Conservation (phyloP, 352 stramenopile species). For the Albugo laibachii region DNA sequence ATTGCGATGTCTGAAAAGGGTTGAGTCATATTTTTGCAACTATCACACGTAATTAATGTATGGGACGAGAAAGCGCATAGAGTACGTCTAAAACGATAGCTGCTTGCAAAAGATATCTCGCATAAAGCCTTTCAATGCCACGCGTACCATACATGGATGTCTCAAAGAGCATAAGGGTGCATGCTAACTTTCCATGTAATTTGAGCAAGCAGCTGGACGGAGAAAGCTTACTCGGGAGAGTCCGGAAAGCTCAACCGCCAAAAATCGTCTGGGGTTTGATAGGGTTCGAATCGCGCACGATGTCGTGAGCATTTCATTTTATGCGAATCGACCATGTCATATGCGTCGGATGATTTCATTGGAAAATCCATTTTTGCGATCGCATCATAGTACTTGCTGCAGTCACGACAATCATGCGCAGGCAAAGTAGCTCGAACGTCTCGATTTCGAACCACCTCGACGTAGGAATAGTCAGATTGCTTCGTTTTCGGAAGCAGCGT, state of each 20-base stretch:
- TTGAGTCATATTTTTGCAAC: too few relatives aligned
- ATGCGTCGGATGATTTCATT: slow-evolving; percentile 9
- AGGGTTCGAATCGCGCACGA: slow-evolving; percentile 43
- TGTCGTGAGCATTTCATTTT: slow-evolving; percentile 53
- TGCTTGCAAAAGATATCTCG: too few relatives aligned
- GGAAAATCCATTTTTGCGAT: slow-evolving; percentile 15
- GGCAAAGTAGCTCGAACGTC: slow-evolving; percentile 31
- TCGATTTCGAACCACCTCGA: slow-evolving; percentile 67
- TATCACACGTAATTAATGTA: too few relatives aligned
- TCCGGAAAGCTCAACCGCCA: slow-evolving; percentile 71
- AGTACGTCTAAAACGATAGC: too few relatives aligned
- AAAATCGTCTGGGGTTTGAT: slow-evolving; percentile 71
- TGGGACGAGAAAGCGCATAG: too few relatives aligned
- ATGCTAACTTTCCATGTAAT: too few relatives aligned
- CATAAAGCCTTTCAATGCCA: too few relatives aligned
- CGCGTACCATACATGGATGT: too few relatives aligned
- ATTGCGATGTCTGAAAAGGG: too few relatives aligned
- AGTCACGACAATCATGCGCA: slow-evolving; percentile 49
- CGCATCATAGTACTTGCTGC: slow-evolving; percentile 60
- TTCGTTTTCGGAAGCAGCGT: neutral
- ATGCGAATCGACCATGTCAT: slow-evolving; percentile 11
- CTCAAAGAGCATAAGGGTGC: too few relatives aligned
- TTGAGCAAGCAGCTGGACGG: too few relatives aligned
- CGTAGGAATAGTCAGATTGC: slow-evolving; percentile 19
- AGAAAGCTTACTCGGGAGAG: slow-evolving; percentile 8